A percentile compares a stretch with the other conserved stretches of the same genome.
Conservation (phyloP, 148 eudicot genomes). For the Limonium bicolor region DNA sequence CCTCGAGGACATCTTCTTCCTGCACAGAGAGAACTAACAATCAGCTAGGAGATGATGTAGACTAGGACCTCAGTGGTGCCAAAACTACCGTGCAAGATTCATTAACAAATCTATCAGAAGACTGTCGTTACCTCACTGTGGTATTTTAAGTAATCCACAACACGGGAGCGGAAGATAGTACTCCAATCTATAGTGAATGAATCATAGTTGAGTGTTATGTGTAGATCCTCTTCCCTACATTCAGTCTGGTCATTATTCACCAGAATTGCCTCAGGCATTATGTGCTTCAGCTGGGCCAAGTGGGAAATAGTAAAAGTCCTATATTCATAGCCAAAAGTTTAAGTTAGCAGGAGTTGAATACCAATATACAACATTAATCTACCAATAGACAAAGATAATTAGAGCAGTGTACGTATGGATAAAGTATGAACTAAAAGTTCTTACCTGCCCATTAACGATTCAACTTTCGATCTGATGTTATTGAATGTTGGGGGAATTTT, state of each 20-base stretch:
- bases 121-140: conserved; percentile 68
- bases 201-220: conserved; percentile 27
- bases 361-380: too few species aligned
- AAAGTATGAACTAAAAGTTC: too few species aligned
- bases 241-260: conserved; percentile 47
- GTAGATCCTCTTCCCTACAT: conserved; percentile 76
- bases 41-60: too few species aligned
- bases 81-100: too few species aligned
- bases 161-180: conserved; percentile 34
- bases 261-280: conserved; percentile 57
- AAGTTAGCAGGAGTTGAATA: too few species aligned
- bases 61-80: too few species aligned
- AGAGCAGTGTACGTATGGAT: too few species aligned
- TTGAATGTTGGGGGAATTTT: conserved; percentile 25
- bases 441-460: conserved; percentile 39
- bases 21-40: too few species aligned
- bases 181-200: too few species aligned
- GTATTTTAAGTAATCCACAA: conserved; percentile 19
- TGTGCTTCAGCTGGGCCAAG: conserved; percentile 69
- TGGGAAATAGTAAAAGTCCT: conserved; percentile 64
- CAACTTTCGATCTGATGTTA: conserved; percentile 44
- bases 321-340: too few species aligned
- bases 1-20: conserved; percentile 74
- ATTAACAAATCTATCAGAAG: too few species aligned
- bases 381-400: too few species aligned